Evolutionary conservation across 768 basidiomycete species (phyloP).

Genomic region (Boletus tomentosulus): DNA sequence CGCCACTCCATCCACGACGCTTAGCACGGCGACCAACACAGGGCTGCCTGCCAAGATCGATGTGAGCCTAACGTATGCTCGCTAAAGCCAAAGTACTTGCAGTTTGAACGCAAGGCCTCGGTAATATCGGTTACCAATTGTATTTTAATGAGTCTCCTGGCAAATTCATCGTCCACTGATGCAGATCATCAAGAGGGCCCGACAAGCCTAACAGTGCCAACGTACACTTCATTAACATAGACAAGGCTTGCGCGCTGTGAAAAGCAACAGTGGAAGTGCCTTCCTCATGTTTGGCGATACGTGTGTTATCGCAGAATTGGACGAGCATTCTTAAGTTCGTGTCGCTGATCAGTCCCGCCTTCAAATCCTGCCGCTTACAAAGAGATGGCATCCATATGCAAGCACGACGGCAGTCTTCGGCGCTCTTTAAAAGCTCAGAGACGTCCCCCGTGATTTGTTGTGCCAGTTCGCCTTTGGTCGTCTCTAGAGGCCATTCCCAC

Average conservation of each 20-base stretch:
- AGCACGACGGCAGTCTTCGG: slow-evolving; percentile 13
- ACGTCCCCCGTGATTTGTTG: slow-evolving; percentile 10
- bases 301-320: slow-evolving; percentile 13
- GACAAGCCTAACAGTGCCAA: not conserved
- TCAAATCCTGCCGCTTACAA: slow-evolving; percentile 18
- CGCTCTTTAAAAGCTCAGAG: slow-evolving; percentile 10
- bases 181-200: not conserved
- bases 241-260: slow-evolving; percentile 24
- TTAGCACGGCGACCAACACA: slow-evolving; percentile 22
- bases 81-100: slow-evolving; percentile 4
- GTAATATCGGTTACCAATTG: slow-evolving; percentile 16
- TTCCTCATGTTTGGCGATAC: slow-evolving; percentile 10
- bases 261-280: slow-evolving; percentile 17
- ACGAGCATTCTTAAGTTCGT: slow-evolving; percentile 18
- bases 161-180: slow-evolving; percentile 13
- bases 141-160: slow-evolving; percentile 13
- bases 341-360: slow-evolving; percentile 10
- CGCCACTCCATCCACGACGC: slow-evolving; percentile 15
- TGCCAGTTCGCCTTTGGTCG: not conserved
- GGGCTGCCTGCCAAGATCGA: slow-evolving; percentile 10
- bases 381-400: slow-evolving; percentile 29
- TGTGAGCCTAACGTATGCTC: not conserved
- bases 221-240: slow-evolving; percentile 24
- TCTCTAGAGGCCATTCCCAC: slow-evolving; percentile 17
- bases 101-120: slow-evolving; percentile 12